These are phyloP conservation scores for Cordyceps farinosa DNA, from an alignment of 2,329 filamentous ascomycete species.

Conservation along the genomic window DNA sequence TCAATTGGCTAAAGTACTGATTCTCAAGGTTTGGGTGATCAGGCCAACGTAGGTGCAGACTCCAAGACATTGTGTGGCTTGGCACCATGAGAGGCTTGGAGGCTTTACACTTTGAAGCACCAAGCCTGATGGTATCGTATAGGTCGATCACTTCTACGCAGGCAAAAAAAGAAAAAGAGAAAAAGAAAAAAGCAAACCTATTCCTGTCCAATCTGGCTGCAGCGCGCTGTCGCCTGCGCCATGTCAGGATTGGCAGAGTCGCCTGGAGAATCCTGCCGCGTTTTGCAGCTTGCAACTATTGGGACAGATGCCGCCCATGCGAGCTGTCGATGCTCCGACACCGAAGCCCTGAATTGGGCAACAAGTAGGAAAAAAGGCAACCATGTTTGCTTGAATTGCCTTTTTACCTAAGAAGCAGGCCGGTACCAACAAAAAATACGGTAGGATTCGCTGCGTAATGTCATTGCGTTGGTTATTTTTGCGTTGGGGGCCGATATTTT, in stretches of 20 bases:
- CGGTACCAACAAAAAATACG: too few relatives aligned
- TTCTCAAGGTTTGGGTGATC: background rate
- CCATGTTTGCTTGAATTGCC: background rate
- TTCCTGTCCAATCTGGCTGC: background rate
- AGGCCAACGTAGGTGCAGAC: background rate
- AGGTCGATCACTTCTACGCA: background rate
- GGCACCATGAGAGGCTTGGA: background rate
- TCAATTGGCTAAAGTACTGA: background rate
- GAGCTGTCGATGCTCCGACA: background rate
- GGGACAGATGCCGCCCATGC: too few relatives aligned
- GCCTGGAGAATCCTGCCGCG: background rate
- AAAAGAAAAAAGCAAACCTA: too few relatives aligned
- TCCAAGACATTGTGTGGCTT: background rate
- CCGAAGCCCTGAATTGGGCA: accelerated
- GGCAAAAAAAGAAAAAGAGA: background rate
- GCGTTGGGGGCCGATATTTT: background rate
- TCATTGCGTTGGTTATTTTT: too few relatives aligned
- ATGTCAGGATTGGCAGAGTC: background rate
- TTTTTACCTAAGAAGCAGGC: too few relatives aligned
- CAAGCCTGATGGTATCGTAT: background rate
- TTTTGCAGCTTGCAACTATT: background rate
- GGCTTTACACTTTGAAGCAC: background rate
- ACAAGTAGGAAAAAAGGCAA: background rate
- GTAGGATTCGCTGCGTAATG: too few relatives aligned
- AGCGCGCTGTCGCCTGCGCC: background rate